Evolutionary conservation across 306 rosid genomes (phyloP).

Genomic region (Cucurbita argyrosperma): DNA sequence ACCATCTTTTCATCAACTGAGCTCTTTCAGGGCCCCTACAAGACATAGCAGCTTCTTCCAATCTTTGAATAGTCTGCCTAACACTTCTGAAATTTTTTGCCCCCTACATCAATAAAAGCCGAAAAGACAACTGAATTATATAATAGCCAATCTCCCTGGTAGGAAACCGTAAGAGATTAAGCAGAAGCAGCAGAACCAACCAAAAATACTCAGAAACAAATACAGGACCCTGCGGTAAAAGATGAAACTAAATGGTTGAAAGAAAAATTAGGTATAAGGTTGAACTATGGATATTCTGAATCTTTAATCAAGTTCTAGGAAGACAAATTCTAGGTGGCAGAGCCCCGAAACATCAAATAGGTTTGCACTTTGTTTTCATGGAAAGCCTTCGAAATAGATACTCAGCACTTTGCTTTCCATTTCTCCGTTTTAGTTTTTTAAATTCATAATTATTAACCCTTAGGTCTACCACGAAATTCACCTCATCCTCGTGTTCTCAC

Average conservation of each 20-base stretch:
- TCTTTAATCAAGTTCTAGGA: not conserved
- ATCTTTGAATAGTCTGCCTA: constrained; percentile 45
- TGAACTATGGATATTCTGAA: not conserved
- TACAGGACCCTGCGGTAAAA: not conserved
- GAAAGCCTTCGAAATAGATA: not conserved
- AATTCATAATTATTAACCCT: not conserved
- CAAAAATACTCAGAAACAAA: not conserved
- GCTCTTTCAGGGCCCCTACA: constrained; percentile 62
- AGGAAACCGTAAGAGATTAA: not conserved
- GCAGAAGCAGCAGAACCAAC: not conserved
- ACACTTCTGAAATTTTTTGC: constrained; percentile 56
- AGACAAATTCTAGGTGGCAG: not conserved
- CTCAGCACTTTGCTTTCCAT: not conserved
- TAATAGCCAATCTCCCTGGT: not conserved
- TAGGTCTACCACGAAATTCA: not conserved
- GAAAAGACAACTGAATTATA: not conserved
- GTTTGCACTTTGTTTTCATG: not conserved
- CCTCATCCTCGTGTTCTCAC: not conserved
- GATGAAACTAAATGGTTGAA: not conserved
- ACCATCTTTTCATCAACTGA: constrained; percentile 73
- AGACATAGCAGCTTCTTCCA: constrained; percentile 85
- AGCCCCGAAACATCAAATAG: not conserved
- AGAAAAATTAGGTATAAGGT: not conserved
- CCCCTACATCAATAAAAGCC: constrained; percentile 23
- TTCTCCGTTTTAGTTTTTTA: not conserved